A percentile compares a stretch with the other conserved stretches of the same genome.
phyloP scores from a whole-genome alignment of 192 early-diverging fungal species.

The Diversispora eburnea region DNA sequence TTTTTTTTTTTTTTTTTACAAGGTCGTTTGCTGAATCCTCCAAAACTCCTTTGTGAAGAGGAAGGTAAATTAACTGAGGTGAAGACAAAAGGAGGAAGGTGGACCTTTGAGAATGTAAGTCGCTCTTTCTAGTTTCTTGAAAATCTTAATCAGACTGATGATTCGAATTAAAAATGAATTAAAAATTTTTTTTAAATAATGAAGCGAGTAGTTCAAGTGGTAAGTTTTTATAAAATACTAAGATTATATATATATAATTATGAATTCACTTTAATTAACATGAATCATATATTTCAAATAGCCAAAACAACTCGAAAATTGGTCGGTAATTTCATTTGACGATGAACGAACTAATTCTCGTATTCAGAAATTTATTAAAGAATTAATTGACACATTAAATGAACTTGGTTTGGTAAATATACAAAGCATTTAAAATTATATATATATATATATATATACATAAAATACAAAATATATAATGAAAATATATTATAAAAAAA shows the following conservation, averaged over 20 bases:
- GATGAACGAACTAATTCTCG: not conserved
- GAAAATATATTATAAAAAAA: not conserved
- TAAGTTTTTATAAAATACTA: too few species aligned
- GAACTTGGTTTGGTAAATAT: not conserved
- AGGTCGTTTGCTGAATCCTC: not conserved
- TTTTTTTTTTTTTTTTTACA: too few species aligned
- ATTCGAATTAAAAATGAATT: too few species aligned
- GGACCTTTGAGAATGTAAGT: constrained; percentile 1
- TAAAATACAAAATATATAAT: not conserved
- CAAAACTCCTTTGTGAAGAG: not conserved
- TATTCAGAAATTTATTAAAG: not conserved
- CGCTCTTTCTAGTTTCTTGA: too few species aligned
- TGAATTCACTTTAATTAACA: too few species aligned
- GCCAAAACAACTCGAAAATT: not conserved
- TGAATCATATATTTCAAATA: not conserved
- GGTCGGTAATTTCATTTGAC: not conserved
- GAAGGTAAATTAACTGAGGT: not conserved
- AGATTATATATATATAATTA: too few species aligned
- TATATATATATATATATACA: too few species aligned
- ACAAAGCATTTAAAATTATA: not conserved
- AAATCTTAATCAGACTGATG: too few species aligned
- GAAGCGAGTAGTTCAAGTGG: too few species aligned
- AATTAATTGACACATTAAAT: not conserved
- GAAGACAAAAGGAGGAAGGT: not conserved
- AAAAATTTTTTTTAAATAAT: too few species aligned